Evolutionary conservation across 257 asterid species (phyloP), one percentile per base, ranked within the genome.

Genomic region (Striga asiatica): DNA sequence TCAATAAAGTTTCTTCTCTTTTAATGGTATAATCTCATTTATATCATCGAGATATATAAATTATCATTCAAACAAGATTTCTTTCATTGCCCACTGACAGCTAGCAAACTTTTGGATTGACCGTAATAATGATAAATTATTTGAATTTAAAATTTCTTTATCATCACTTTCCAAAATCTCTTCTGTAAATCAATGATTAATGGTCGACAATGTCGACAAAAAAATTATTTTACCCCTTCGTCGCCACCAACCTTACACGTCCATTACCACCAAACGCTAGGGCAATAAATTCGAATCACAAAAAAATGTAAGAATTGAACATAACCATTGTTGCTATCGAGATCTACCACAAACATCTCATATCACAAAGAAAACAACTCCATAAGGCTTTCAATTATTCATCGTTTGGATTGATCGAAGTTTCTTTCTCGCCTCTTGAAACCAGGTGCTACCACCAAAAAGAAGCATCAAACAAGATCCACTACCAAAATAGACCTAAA

Each of bases 151-250:
- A 32, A 23, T 58, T 43, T 45, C 19, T 34, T 60, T 19, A 9
- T 19, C 23, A 48, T 48, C 8, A 19, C 16, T 48, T 48, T 13
- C 58, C 39, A 48, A 60, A 47, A 48, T 9, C 11, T 50, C 38
- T 38, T 29, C 63, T 28, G 5, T 43, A 46, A 60, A 47, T 34
- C 22, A 21, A 31, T 60, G 66, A 27, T 43, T n/a, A 45, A 34
- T 13, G n/a, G 2, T 16, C 23, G 10, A 2, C 5, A 11, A 48
- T 48, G 34, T 47, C 37, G 51, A 48, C 57, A 48, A 48, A 60
- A 48, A n/a, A 45, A 27, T 60, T 54, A 60, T 60, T 48, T 27
- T 32, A 22, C 27, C 50, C 37, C 56, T 5, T 41, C 20, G 14
- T 3, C 49, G 34, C 27, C 22, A 46, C 55, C 24, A 59, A 46